Evolutionary conservation across 345 rosid species (phyloP).

Genomic region (Pugionium dolabratum): DNA sequence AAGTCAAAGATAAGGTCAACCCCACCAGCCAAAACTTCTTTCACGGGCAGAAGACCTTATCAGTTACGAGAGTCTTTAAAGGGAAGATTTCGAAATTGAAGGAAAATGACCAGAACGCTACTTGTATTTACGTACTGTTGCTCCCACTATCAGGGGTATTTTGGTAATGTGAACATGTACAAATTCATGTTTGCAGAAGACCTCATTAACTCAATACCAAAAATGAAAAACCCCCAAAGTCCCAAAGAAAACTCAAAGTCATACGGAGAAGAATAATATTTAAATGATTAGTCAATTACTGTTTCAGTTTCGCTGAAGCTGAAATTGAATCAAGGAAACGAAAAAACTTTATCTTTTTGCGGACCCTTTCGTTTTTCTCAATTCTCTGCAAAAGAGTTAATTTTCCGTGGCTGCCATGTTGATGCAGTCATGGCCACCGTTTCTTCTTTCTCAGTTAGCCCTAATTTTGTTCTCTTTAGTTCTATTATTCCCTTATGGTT

Average conservation of each 20-base stretch:
- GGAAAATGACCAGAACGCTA: not conserved
- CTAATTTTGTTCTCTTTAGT: conserved; percentile 14
- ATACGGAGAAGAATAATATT: not conserved
- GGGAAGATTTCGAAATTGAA: no score
- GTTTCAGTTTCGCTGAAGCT: not conserved
- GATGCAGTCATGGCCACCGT: conserved; percentile 47
- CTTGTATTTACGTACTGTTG: not conserved
- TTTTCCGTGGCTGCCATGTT: conserved; percentile 46
- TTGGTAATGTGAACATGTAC: not conserved
- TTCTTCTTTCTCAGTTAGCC: conserved; percentile 17
- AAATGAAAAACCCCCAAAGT: conserved; percentile 10
- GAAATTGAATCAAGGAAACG: conserved; percentile 15
- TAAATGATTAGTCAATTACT: not conserved
- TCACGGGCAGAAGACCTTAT: no score
- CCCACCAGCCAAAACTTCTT: no score
- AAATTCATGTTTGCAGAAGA: not conserved
- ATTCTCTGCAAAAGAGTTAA: conserved; percentile 24
- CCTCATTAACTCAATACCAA: conserved; percentile 23
- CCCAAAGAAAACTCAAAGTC: conserved; percentile 18
- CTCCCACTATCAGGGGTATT: not conserved
- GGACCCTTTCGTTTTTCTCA: not conserved
- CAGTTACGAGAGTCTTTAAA: no score
- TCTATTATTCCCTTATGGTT: conserved; percentile 28
- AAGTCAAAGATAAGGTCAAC: no score
- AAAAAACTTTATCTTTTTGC: conserved; percentile 20